Percentiles rank a stretch among this genome's conserved stretches.
These are phyloP conservation scores for Sporisorium scitamineum DNA, from an alignment of 1,284 basidiomycete genomes.

Conservation along the genomic window DNA sequence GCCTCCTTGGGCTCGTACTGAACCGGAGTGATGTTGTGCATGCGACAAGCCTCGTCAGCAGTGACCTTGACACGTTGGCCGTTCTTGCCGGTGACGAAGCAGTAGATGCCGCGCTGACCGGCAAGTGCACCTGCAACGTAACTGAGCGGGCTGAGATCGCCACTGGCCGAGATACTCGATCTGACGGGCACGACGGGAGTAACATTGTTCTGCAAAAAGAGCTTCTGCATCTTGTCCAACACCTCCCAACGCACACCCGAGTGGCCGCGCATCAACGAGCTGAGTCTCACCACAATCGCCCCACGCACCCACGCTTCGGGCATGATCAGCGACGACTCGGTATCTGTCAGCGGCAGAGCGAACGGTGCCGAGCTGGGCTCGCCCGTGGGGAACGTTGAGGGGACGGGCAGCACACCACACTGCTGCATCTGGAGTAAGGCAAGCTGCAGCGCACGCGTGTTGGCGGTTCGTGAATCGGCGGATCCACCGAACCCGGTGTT, in stretches of 20 bases:
- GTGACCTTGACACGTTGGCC: constrained; percentile 48
- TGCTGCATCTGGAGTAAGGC: constrained; percentile 64
- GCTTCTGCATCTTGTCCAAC: constrained; percentile 80
- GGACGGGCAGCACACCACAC: constrained; percentile 59
- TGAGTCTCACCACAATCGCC: constrained; percentile 86
- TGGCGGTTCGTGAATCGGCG: constrained; percentile 59
- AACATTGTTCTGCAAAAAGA: constrained; percentile 78
- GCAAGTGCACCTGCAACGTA: constrained; percentile 76
- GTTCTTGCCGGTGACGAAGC: constrained; percentile 37
- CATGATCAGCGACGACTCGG: constrained; percentile 46
- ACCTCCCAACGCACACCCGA: constrained; percentile 85
- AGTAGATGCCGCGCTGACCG: constrained; percentile 56
- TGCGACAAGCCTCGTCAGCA: constrained; percentile 43
- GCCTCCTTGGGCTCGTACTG: constrained; percentile 83
- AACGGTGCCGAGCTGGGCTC: constrained; percentile 50
- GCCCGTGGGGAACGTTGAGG: constrained; percentile 47
- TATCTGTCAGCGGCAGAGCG: constrained; percentile 48
- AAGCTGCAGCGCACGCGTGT: constrained; percentile 59
- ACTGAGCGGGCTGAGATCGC: constrained; percentile 71
- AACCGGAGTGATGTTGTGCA: constrained; percentile 78
- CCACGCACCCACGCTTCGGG: constrained; percentile 91
- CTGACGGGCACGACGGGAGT: constrained; percentile 86
- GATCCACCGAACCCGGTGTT: constrained; percentile 64
- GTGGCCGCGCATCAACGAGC: constrained; percentile 79
- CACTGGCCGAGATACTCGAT: constrained; percentile 84